A percentile compares a stretch with the other conserved stretches of the same genome.
These are phyloP conservation scores for Ogataea methanolica DNA, from an alignment of 805 yeast species.

Conservation along the genomic window DNA sequence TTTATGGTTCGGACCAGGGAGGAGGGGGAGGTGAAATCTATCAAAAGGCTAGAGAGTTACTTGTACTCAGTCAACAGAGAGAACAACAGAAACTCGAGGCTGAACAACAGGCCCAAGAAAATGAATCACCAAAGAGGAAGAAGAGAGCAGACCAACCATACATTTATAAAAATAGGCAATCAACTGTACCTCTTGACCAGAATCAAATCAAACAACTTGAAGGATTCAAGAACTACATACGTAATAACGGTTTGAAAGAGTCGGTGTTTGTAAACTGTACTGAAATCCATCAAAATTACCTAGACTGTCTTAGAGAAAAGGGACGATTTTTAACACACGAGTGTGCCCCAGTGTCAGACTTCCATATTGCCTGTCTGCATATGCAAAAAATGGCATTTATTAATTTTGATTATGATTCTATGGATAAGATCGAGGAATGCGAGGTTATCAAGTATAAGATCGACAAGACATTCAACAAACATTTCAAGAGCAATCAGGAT, in stretches of 20 bases:
- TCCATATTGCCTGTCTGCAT: slow-evolving; percentile 27
- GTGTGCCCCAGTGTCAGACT: slow-evolving; percentile 24
- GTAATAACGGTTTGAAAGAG: slow-evolving; percentile 24
- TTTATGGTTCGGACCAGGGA: slow-evolving; percentile 1
- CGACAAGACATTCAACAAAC: slow-evolving; percentile 26
- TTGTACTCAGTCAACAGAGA: slow-evolving; percentile 1
- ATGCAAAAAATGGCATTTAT: slow-evolving; percentile 29
- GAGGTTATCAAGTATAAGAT: slow-evolving; percentile 23
- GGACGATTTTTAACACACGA: slow-evolving; percentile 18
- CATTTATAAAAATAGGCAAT: slow-evolving; percentile 2
- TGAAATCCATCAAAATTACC: slow-evolving; percentile 26
- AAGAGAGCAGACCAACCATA: slow-evolving; percentile 1
- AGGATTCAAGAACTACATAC: slow-evolving; percentile 25
- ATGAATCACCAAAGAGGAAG: slow-evolving; percentile 1
- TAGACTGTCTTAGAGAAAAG: slow-evolving; percentile 23
- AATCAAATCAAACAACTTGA: slow-evolving; percentile 10
- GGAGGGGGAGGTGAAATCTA: background rate
- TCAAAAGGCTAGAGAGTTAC: background rate
- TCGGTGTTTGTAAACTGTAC: slow-evolving; percentile 30
- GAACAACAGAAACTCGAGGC: slow-evolving; percentile 1
- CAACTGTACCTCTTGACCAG: slow-evolving; percentile 5
- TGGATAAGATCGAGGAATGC: slow-evolving; percentile 26
- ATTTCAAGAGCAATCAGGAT: slow-evolving; percentile 25
- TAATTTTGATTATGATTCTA: slow-evolving; percentile 28
- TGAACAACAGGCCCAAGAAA: slow-evolving; percentile 3